Percentiles rank a stretch among this genome's conserved stretches.
Evolutionary conservation across 345 rosid genomes (phyloP).

Genomic region (Euphorbia pulcherrima): DNA sequence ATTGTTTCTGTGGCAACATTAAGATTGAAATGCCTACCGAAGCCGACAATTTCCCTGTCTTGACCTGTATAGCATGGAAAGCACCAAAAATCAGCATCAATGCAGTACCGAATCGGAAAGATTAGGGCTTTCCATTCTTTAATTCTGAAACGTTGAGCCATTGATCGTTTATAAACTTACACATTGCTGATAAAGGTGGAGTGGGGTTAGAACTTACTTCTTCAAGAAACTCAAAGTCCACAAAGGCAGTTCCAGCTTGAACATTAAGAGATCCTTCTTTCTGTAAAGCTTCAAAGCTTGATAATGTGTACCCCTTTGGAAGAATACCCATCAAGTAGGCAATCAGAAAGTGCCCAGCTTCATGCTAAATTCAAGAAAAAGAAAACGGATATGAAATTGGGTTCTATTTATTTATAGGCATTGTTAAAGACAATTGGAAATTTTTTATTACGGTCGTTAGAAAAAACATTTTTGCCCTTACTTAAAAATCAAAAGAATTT

Average conservation of each 20-base stretch:
- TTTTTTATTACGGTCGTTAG: too few relatives aligned
- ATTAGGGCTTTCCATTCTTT: too few relatives aligned
- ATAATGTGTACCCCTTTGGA: conserved; percentile 65
- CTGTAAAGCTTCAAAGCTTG: conserved; percentile 75
- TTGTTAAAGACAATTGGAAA: too few relatives aligned
- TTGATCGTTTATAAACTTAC: not conserved
- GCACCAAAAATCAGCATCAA: conserved; percentile 9
- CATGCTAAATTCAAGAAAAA: conserved; percentile 48
- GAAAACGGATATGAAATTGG: not conserved
- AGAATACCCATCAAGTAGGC: conserved; percentile 83
- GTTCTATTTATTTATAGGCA: too few relatives aligned
- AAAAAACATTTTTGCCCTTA: too few relatives aligned
- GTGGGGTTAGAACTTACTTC: conserved; percentile 45
- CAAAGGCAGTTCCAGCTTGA: conserved; percentile 91
- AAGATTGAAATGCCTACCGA: conserved; percentile 36
- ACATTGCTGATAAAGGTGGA: not conserved
- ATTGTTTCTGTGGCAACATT: not conserved
- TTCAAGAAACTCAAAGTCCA: conserved; percentile 81
- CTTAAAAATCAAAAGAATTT: too few relatives aligned
- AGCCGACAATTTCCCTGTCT: conserved; percentile 71
- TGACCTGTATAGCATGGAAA: conserved; percentile 49
- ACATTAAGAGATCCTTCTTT: conserved; percentile 89
- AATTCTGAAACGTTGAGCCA: too few relatives aligned
- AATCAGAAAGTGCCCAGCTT: conserved; percentile 96
- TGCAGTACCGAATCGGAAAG: not conserved